These are phyloP conservation scores for Ampelomyces quisqualis DNA, from an alignment of 2,329 filamentous ascomycete species.

Conservation along the genomic window DNA sequence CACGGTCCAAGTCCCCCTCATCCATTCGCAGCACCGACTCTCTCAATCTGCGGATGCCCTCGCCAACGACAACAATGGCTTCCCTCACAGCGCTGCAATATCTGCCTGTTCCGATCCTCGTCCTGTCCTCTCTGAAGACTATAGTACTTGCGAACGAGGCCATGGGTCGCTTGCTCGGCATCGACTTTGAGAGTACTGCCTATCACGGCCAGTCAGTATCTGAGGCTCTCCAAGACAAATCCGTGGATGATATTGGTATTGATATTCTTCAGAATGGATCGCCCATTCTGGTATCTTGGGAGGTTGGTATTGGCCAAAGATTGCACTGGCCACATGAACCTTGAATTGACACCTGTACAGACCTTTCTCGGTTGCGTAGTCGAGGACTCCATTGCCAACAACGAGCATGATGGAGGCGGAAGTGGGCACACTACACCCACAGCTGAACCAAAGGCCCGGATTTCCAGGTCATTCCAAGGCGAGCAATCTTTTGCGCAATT, in stretches of 20 bases:
- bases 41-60: constrained; percentile 32
- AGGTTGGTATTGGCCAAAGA: constrained; percentile 34
- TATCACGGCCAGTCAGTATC: constrained; percentile 51
- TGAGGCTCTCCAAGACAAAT: constrained; percentile 65
- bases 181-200: constrained; percentile 50
- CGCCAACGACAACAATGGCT: constrained; percentile 33
- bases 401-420: constrained; percentile 14
- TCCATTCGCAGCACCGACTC: constrained; percentile 32
- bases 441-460: constrained; percentile 10
- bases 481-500: constrained; percentile 23
- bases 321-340: neutral
- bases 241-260: constrained; percentile 68
- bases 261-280: constrained; percentile 70
- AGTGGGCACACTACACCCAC: constrained; percentile 37
- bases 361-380: constrained; percentile 49
- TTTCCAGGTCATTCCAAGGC: constrained; percentile 7
- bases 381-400: constrained; percentile 35
- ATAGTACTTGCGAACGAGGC: constrained; percentile 74
- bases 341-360: constrained; percentile 22
- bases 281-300: constrained; percentile 54
- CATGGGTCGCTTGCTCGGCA: constrained; percentile 67
- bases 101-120: constrained; percentile 69
- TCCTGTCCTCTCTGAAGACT: constrained; percentile 68
- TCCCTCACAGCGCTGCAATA: constrained; percentile 64
- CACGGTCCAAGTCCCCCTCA: constrained; percentile 26